Evolutionary conservation across 1,284 basidiomycete genomes (phyloP).

Genomic region (Irpex sp.): DNA sequence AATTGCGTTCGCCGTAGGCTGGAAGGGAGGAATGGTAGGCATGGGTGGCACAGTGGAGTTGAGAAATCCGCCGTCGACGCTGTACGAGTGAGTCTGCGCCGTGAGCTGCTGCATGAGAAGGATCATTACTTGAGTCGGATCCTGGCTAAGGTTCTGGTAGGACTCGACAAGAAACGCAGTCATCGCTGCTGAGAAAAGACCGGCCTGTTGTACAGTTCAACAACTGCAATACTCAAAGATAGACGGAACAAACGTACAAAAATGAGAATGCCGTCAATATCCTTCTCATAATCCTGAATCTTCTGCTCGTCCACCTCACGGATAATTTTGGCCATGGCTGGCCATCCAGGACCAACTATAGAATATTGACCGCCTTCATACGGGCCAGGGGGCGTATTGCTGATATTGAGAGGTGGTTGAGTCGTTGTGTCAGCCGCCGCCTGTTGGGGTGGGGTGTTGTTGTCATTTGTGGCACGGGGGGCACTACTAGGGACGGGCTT

Average conservation of each 20-base stretch:
- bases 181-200: conserved; percentile 14
- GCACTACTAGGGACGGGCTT: too few species aligned
- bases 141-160: background rate
- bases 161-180: conserved; percentile 10
- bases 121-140: background rate
- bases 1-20: background rate
- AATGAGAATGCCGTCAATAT: conserved; percentile 16
- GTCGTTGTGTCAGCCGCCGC: too few species aligned
- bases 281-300: conserved; percentile 13
- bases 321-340: conserved; percentile 5
- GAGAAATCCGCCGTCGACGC: background rate
- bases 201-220: background rate
- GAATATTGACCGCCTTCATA: background rate
- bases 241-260: conserved; percentile 8
- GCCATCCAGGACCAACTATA: background rate
- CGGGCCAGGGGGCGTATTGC: too few species aligned
- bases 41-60: background rate
- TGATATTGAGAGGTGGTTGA: too few species aligned
- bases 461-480: too few species aligned
- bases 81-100: background rate
- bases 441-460: too few species aligned
- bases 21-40: background rate
- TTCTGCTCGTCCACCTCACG: conserved; percentile 13
- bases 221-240: too few species aligned
- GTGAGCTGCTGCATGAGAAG: background rate